phyloP scores from a whole-genome alignment of 106 monocot species.

The Dendrobium officinale region DNA sequence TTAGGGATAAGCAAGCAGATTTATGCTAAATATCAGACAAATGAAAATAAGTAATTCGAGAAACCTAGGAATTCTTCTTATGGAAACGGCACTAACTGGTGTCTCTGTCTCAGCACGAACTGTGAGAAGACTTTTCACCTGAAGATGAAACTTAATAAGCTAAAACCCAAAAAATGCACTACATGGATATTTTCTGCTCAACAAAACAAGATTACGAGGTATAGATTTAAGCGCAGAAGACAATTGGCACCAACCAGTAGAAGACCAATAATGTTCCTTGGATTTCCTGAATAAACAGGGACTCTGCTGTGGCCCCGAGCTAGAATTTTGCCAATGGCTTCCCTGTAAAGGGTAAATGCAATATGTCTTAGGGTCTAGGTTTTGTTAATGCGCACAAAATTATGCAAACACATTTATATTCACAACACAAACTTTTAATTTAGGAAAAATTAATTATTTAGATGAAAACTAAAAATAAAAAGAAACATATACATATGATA shows the following conservation, averaged over 20 bases:
- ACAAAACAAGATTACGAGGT: constrained; percentile 2
- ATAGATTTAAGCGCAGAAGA: not conserved
- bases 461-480: not conserved
- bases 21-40: not conserved
- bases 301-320: constrained; percentile 97
- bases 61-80: constrained; percentile 96
- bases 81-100: constrained; percentile 96
- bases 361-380: not conserved
- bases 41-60: not conserved
- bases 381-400: not conserved
- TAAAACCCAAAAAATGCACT: not conserved
- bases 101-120: constrained; percentile 99
- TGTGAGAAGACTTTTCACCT: constrained; percentile 99
- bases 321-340: constrained; percentile 99
- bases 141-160: not conserved
- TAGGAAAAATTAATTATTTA: not conserved
- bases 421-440: not conserved
- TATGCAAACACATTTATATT: not conserved
- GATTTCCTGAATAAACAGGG: constrained; percentile 93
- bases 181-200: not conserved
- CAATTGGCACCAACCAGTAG: constrained; percentile 59
- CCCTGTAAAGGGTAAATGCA: constrained; percentile 31
- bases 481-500: not conserved
- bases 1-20: constrained; percentile 15
- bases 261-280: constrained; percentile 91